Base-by-base conservation (phyloP, 352 stramenopile genomes). In the Salisapilia sapeloensis region DNA sequence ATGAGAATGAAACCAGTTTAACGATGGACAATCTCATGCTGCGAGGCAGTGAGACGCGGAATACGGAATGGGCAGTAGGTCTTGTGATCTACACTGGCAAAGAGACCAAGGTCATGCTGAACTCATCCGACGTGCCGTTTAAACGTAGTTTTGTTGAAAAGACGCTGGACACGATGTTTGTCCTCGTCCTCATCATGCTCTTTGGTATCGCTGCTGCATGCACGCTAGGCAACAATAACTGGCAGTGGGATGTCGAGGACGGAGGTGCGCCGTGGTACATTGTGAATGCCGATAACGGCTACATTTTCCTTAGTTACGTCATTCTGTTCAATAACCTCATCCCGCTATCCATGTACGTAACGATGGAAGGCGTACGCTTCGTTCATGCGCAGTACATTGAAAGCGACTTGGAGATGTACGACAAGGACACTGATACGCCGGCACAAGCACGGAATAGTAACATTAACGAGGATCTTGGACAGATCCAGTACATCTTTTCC, bases 401-500 rank as follows among this genome's bases (percentile, higher is more conserved):
- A 38, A 85, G 56, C 26, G 78, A 92, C 31, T 23, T 85, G 33
- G 61, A 81, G 29, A 89, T 92, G 70, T 89, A 83, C 33, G 67
- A 87, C 26, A 20, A 56, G 10, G 46, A 42, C 17, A 70, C 64
- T 10, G 62, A 91, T 40, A 84, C 69, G 6, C 75, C 75, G 4
- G 64, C 62, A 3, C 65, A 84, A 42, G 70, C 80, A n/a, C 71
- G 75, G 24, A 86, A 85, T 46, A 87, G 71, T 31, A 90, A 85
- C 27, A 85, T 90, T 35, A 86, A 89, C 46, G 76, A 89, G 52
- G 76, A 92, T 42, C 56, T 92, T 3, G 76, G 76, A 9, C 76
- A 92, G 45, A 83, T 92, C 35, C 70, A 92, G 69, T 92, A 89
- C 29, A 90, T 92, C 33, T 89, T 92, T 40, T 89, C 72, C 15